These are phyloP conservation scores for Amauroascus niger DNA, from an alignment of 2,329 filamentous ascomycete genomes.

Conservation along the genomic window DNA sequence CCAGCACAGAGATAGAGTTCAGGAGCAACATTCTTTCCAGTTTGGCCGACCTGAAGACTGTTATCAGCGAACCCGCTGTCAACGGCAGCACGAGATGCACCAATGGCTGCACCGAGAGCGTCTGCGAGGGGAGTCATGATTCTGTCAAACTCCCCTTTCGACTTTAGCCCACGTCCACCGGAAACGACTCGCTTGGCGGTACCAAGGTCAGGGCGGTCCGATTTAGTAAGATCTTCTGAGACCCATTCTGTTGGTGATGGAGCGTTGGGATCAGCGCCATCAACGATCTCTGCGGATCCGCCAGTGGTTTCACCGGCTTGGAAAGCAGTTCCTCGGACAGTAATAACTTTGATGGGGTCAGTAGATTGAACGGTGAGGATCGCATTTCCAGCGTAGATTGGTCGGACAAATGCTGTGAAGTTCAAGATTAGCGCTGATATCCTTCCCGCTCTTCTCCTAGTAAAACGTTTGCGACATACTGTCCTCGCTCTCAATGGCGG, in stretches of 20 bases:
- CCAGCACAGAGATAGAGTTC: constrained; percentile 91
- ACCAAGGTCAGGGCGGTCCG: constrained; percentile 82
- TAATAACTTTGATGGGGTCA: constrained; percentile 79
- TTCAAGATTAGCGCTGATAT: neutral
- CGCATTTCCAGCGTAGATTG: constrained; percentile 95
- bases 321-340: constrained; percentile 88
- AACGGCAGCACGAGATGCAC: constrained; percentile 86
- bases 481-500: constrained; percentile 72
- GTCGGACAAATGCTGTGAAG: constrained; percentile 66
- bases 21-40: constrained; percentile 94
- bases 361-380: constrained; percentile 90
- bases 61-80: constrained; percentile 98
- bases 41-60: constrained; percentile 95
- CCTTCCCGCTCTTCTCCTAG: neutral
- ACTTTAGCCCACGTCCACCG: constrained; percentile 88
- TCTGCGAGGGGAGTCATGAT: constrained; percentile 89
- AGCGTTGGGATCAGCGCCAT: constrained; percentile 73
- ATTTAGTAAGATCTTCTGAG: constrained; percentile 84
- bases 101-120: constrained; percentile 85
- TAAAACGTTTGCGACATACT: constrained; percentile 41
- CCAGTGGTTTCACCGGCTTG: constrained; percentile 60
- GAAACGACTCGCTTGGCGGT: constrained; percentile 87
- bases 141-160: constrained; percentile 92
- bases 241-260: constrained; percentile 74
- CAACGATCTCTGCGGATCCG: constrained; percentile 66